Evolutionary conservation across 495 filamentous ascomycete genomes (phyloP), one percentile per base, ranked within the genome.

Genomic region (Penicillium mononematosum): DNA sequence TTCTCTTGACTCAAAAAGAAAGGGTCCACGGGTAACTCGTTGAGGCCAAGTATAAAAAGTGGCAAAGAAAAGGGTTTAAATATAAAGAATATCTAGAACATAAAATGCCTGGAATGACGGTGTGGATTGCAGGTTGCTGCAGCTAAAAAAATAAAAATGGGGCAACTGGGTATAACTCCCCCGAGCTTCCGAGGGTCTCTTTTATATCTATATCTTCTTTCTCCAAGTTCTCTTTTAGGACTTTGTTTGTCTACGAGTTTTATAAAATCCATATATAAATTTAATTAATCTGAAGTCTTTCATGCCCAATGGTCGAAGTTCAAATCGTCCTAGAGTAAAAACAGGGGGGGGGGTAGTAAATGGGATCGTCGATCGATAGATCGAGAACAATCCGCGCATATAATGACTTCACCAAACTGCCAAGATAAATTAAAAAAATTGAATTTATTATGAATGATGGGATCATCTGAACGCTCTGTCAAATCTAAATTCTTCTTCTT

Each of bases 91-190:
- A 53, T 59, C 45, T 59, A 54, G n/a, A 54, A 59, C 57, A 38
- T 58, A 25, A 56, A 54, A 62, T 52, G 59, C 53, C 56, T 55
- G 55, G 61, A 72, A 66, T 70, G 67, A 72, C 67, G 69, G 69
- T 71, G 69, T 70, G 67, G 59, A 70, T 67, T 52, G 25, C 38
- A 52, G 32, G 5, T 17, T 42, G 36, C 50, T 42, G 58, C 55
- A 56, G 58, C 52, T 59, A 53, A 57, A 17, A 38, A 22, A 45
- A 39, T 24, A 32, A 39, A 51, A 32, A 34, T 34, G 39, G 38
- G 50, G 43, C 50, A 52, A 43, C 38, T n/a, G 34, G 34, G 2
- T 38, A 43, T 38, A 41, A 38, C 48, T 27, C 47, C 51, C 32
- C 51, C 32, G 5, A 56, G 45, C 19, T 32, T 48, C 12, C 27